A percentile compares a stretch with the other conserved stretches of the same genome.
phyloP scores from a whole-genome alignment of 2,329 filamentous ascomycete species.

The Aureobasidium musti region DNA sequence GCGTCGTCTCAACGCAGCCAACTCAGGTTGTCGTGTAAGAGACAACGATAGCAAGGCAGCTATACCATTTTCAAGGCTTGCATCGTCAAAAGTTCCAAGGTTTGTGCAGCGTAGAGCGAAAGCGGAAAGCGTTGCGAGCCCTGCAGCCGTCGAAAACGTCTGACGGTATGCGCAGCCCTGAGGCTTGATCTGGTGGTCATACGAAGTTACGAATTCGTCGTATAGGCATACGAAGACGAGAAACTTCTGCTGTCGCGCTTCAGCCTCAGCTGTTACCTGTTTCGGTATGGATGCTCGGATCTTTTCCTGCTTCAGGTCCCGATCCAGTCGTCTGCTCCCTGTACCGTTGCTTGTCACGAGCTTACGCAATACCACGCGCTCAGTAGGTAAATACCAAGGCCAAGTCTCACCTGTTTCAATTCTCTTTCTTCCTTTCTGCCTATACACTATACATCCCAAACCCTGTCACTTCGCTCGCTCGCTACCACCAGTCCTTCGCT shows the following conservation, averaged over 20 bases:
- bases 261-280: conserved; percentile 14
- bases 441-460: neutral
- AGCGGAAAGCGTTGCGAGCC: conserved; percentile 1
- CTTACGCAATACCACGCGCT: neutral
- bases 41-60: too few species aligned
- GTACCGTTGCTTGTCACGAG: conserved; percentile 14
- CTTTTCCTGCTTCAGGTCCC: neutral
- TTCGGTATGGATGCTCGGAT: conserved; percentile 18
- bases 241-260: neutral
- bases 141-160: neutral
- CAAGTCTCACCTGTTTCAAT: neutral
- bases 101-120: neutral
- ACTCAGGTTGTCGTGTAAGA: neutral
- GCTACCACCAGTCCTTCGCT: neutral
- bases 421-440: neutral
- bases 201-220: neutral
- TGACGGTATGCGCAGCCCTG: neutral
- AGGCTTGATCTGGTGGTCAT: neutral
- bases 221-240: neutral
- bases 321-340: neutral
- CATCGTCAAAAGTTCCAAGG: neutral
- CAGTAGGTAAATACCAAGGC: neutral
- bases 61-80: neutral
- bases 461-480: neutral
- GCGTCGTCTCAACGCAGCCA: neutral